A percentile compares a stretch with the other conserved stretches of the same genome.
These are phyloP conservation scores for Phialophora macrospora DNA, from an alignment of 2,329 filamentous ascomycete genomes.

Conservation along the genomic window DNA sequence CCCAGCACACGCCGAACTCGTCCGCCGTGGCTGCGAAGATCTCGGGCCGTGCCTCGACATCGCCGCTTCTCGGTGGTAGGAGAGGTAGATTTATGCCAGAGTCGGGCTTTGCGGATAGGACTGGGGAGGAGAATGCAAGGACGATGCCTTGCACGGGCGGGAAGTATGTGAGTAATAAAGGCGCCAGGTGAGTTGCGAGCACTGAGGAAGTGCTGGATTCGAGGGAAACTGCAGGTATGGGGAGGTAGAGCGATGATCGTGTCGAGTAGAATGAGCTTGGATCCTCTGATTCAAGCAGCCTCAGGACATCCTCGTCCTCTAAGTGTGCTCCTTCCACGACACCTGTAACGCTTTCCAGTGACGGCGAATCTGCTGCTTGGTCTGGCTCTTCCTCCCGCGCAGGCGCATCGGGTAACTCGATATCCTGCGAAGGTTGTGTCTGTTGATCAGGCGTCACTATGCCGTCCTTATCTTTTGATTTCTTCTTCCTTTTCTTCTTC, in stretches of 20 bases:
- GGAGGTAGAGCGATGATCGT: slow-evolving; percentile 63
- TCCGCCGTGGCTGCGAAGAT: slow-evolving; percentile 59
- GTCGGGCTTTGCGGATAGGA: slow-evolving; percentile 38
- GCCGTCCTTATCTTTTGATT: slow-evolving; percentile 23
- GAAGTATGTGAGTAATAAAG: slow-evolving; percentile 67
- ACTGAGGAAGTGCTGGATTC: slow-evolving; percentile 61
- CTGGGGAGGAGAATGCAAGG: slow-evolving; percentile 38
- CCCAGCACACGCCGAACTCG: slow-evolving; percentile 84
- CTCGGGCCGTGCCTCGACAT: slow-evolving; percentile 46
- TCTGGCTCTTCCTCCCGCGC: slow-evolving; percentile 11
- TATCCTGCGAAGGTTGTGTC: slow-evolving; percentile 24
- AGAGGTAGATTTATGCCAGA: slow-evolving; percentile 49
- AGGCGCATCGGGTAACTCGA: slow-evolving; percentile 26
- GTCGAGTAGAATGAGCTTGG: slow-evolving; percentile 36
- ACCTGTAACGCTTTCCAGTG: slow-evolving; percentile 8
- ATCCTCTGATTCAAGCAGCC: slow-evolving; percentile 30
- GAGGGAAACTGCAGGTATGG: slow-evolving; percentile 62
- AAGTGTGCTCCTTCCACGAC: slow-evolving; percentile 3
- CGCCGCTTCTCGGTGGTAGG: slow-evolving; percentile 39
- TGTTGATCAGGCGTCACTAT: slow-evolving; percentile 11
- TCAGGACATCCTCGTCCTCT: slow-evolving; percentile 13
- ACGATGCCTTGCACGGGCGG: slow-evolving; percentile 61
- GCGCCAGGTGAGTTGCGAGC: slow-evolving; percentile 65
- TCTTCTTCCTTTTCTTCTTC: slow-evolving; percentile 32
- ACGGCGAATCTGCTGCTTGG: background rate